A percentile compares a stretch with the other conserved stretches of the same genome.
phyloP scores from a whole-genome alignment of 192 early-diverging fungal species.

The Umbelopsis vinacea region DNA sequence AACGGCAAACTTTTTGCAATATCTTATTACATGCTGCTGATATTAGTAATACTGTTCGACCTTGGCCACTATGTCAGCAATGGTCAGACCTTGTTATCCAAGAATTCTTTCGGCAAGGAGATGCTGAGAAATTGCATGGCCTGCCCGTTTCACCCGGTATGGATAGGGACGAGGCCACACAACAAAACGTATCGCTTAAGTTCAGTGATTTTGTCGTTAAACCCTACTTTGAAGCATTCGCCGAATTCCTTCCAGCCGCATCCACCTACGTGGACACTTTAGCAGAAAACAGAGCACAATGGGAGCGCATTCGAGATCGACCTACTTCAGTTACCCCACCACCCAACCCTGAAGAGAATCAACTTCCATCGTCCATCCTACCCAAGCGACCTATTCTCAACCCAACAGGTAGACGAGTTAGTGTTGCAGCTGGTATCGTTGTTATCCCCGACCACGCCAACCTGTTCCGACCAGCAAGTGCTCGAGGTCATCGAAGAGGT shows the following conservation, averaged over 20 bases:
- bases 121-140: slow-evolving; percentile 73
- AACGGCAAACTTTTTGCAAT: slow-evolving; percentile 65
- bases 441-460: slow-evolving; percentile 39
- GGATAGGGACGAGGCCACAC: slow-evolving; percentile 75
- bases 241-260: slow-evolving; percentile 69
- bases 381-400: slow-evolving; percentile 2
- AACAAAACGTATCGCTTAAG: slow-evolving; percentile 75
- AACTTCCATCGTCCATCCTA: background rate
- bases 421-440: slow-evolving; percentile 45
- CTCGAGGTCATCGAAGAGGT: slow-evolving; percentile 4
- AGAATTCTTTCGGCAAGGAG: slow-evolving; percentile 90
- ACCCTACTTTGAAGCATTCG: slow-evolving; percentile 82
- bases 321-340: slow-evolving; percentile 7
- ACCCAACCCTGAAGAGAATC: slow-evolving; percentile 19
- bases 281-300: slow-evolving; percentile 55
- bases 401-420: slow-evolving; percentile 34
- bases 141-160: slow-evolving; percentile 87
- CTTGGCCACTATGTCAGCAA: slow-evolving; percentile 82
- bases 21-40: slow-evolving; percentile 86
- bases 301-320: slow-evolving; percentile 50
- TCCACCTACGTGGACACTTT: slow-evolving; percentile 59
- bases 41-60: slow-evolving; percentile 85
- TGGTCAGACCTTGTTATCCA: slow-evolving; percentile 89
- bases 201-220: slow-evolving; percentile 84
- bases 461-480: background rate